Conservation (phyloP, 371 early-diverging fungal genomes). For the Mucor circinelloides region DNA sequence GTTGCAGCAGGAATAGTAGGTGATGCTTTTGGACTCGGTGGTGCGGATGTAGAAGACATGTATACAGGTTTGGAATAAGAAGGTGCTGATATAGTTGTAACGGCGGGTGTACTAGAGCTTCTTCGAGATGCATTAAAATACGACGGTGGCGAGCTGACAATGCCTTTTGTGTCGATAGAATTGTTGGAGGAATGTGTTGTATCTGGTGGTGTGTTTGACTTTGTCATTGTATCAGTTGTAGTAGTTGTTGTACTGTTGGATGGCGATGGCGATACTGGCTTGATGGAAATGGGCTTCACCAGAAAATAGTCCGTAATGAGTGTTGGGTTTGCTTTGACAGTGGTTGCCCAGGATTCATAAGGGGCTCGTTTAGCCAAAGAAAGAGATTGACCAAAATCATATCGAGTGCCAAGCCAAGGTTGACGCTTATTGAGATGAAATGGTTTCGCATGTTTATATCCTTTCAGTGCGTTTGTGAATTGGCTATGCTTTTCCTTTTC, state of each 20-base stretch:
- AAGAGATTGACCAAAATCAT: constrained; percentile 37
- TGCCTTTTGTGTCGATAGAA: background rate
- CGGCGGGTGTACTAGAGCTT: background rate
- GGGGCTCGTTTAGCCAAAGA: constrained; percentile 26
- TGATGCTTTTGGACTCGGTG: constrained; percentile 20
- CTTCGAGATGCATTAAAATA: background rate
- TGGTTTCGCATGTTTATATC: constrained; percentile 26
- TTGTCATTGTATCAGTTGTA: background rate
- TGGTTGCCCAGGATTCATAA: constrained; percentile 8
- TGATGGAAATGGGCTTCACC: constrained; percentile 3
- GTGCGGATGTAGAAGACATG: constrained; percentile 1
- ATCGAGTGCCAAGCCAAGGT: constrained; percentile 28
- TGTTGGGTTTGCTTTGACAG: background rate
- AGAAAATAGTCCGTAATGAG: constrained; percentile 3
- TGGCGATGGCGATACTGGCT: background rate
- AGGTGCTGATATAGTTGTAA: background rate
- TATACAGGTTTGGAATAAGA: background rate
- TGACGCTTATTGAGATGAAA: constrained; percentile 26
- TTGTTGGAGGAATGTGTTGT: background rate
- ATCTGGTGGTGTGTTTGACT: background rate
- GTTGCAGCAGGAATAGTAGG: constrained; percentile 8
- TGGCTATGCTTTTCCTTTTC: constrained; percentile 21
- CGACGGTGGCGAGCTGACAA: background rate
- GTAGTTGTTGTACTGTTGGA: background rate
- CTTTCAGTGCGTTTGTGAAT: constrained; percentile 28